Evolutionary conservation across 345 rosid species (phyloP).

Genomic region (Citrus hindsii): DNA sequence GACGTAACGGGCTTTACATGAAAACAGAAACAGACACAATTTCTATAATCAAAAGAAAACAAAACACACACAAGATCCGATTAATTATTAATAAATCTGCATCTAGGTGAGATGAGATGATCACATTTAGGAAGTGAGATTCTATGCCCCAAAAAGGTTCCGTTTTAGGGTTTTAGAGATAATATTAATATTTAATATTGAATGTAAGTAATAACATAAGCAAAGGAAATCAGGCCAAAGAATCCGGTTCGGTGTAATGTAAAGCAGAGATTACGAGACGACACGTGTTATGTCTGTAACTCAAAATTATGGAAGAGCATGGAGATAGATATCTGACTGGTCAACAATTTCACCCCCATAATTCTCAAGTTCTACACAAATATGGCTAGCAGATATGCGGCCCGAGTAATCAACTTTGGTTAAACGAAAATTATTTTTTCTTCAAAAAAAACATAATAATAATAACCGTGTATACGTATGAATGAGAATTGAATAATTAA

Average conservation of each 20-base stretch:
- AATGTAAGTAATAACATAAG: not conserved
- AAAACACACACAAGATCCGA: not conserved
- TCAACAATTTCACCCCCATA: conserved; percentile 25
- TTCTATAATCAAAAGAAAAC: not conserved
- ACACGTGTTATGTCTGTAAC: conserved; percentile 48
- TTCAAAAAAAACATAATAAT: too few relatives aligned
- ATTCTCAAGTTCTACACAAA: not conserved
- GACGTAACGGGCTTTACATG: not conserved
- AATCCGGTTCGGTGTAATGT: conserved; percentile 15
- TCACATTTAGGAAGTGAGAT: not conserved
- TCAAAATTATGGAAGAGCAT: conserved; percentile 14
- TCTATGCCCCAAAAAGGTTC: conserved; percentile 2
- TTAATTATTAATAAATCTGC: not conserved
- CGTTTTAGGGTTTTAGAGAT: not conserved
- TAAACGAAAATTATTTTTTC: too few relatives aligned
- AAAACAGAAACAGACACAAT: not conserved
- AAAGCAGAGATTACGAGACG: conserved; percentile 34
- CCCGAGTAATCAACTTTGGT: not conserved
- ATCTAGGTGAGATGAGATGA: not conserved
- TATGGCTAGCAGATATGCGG: not conserved
- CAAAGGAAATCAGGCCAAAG: conserved; percentile 1
- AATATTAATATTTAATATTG: not conserved
- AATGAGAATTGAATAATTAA: not conserved
- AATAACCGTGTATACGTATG: not conserved
- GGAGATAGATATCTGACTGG: conserved; percentile 16